A percentile compares a stretch with the other conserved stretches of the same genome.
phyloP scores from a whole-genome alignment of 2,329 filamentous ascomycete genomes.

The Exophiala spinifera region DNA sequence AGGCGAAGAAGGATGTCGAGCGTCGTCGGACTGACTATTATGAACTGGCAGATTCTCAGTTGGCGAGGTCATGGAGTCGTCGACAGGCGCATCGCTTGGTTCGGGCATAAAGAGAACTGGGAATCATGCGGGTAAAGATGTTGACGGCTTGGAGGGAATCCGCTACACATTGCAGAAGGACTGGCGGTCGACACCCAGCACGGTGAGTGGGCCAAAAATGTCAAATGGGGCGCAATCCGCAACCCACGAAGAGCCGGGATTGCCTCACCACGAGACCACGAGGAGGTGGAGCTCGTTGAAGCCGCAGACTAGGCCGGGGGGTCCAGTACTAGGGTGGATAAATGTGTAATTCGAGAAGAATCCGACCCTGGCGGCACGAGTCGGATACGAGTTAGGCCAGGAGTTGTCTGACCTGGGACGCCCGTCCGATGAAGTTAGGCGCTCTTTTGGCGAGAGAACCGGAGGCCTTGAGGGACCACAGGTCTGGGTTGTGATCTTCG shows the following conservation, averaged over 20 bases:
- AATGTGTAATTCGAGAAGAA: slow-evolving; percentile 24
- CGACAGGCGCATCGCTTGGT: slow-evolving; percentile 19
- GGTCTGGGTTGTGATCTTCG: slow-evolving; percentile 18
- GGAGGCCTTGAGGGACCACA: slow-evolving; percentile 8
- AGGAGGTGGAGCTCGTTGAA: slow-evolving; percentile 24
- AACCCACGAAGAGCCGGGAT: slow-evolving; percentile 26
- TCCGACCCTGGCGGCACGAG: slow-evolving; percentile 16
- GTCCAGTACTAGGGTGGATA: slow-evolving; percentile 15
- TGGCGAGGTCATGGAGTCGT: slow-evolving; percentile 23
- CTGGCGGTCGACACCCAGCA: slow-evolving; percentile 21
- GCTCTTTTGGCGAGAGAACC: slow-evolving; percentile 15
- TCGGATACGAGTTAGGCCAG: slow-evolving; percentile 17
- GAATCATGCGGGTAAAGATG: slow-evolving; percentile 21
- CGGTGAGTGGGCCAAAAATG: slow-evolving; percentile 15
- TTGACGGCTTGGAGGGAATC: slow-evolving; percentile 21
- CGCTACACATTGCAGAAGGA: slow-evolving; percentile 21
- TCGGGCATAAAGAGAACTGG: slow-evolving; percentile 22
- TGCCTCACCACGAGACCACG: slow-evolving; percentile 27
- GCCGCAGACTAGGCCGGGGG: slow-evolving; percentile 20
- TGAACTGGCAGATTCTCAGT: slow-evolving; percentile 16
- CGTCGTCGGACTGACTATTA: slow-evolving; percentile 10
- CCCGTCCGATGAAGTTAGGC: slow-evolving; percentile 19
- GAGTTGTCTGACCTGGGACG: slow-evolving; percentile 20
- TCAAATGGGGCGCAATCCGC: slow-evolving; percentile 20
- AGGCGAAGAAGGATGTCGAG: slow-evolving; percentile 10